phyloP scores from a whole-genome alignment of 192 early-diverging fungal species.

The Podila minutissima region DNA sequence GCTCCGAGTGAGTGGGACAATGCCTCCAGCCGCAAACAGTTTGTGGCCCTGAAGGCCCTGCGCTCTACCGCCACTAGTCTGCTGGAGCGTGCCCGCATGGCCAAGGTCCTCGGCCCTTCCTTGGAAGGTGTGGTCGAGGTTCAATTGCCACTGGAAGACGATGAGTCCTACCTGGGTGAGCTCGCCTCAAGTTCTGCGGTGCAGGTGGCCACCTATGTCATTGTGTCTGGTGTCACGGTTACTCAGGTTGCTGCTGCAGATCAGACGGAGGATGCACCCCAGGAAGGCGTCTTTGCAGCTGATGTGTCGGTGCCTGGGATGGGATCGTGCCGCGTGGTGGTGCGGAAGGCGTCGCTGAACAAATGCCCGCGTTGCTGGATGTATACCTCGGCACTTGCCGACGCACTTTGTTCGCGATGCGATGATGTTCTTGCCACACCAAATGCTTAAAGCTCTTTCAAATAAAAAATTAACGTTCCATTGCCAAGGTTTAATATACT shows the following conservation, averaged over 20 bases:
- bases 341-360: slow-evolving; percentile 56
- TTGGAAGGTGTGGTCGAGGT: slow-evolving; percentile 34
- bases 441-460: too few relatives aligned
- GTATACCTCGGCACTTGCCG: slow-evolving; percentile 55
- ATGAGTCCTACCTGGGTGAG: background rate
- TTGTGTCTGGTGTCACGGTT: slow-evolving; percentile 56
- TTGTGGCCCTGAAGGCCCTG: slow-evolving; percentile 29
- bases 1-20: slow-evolving; percentile 24
- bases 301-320: slow-evolving; percentile 2
- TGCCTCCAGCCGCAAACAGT: slow-evolving; percentile 10
- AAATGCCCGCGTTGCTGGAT: slow-evolving; percentile 88
- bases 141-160: background rate
- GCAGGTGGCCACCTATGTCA: slow-evolving; percentile 46
- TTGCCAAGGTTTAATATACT: too few relatives aligned
- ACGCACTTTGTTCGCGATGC: slow-evolving; percentile 71
- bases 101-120: slow-evolving; percentile 26
- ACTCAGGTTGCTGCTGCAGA: background rate
- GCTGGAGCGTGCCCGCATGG: slow-evolving; percentile 33
- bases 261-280: background rate
- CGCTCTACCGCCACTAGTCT: slow-evolving; percentile 27
- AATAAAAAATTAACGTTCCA: too few relatives aligned
- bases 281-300: background rate
- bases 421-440: slow-evolving; percentile 30
- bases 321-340: slow-evolving; percentile 51
- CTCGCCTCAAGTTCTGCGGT: slow-evolving; percentile 5